phyloP scores from a whole-genome alignment of 2,329 filamentous ascomycete genomes.

The Graphium sp. region DNA sequence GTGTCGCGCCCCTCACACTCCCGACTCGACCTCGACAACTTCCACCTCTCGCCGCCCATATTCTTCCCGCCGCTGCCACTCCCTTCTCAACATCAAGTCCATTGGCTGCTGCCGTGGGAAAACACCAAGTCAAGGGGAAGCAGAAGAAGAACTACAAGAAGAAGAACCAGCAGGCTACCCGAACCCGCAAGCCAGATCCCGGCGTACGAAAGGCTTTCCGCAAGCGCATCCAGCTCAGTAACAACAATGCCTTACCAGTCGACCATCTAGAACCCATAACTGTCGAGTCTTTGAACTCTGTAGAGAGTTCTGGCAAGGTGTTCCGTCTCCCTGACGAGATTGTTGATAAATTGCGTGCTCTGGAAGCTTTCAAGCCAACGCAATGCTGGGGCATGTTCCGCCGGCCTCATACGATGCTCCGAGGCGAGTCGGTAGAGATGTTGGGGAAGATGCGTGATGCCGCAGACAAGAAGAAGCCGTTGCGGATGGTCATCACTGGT shows the following conservation, averaged over 20 bases:
- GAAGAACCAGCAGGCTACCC: conserved; percentile 20
- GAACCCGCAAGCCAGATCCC: conserved; percentile 45
- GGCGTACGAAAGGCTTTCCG: conserved; percentile 79
- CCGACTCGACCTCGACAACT: conserved; percentile 14
- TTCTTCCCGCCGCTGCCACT: conserved; percentile 16
- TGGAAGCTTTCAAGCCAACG: conserved; percentile 78
- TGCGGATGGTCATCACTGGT: conserved; percentile 56
- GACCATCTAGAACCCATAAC: conserved; percentile 46
- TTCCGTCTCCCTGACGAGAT: conserved; percentile 50
- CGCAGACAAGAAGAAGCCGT: conserved; percentile 29
- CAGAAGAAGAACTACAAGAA: conserved; percentile 35
- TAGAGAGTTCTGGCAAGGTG: conserved; percentile 45
- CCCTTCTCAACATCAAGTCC: conserved; percentile 21
- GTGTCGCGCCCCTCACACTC: conserved; percentile 14
- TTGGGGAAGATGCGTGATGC: conserved; percentile 44
- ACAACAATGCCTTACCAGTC: conserved; percentile 79
- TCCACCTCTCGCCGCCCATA: conserved; percentile 7
- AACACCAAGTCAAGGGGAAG: conserved; percentile 17
- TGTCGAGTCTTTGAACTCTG: conserved; percentile 32
- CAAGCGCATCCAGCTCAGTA: conserved; percentile 82
- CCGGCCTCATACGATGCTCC: conserved; percentile 61
- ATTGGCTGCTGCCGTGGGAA: conserved; percentile 11
- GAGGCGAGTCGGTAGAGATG: conserved; percentile 61
- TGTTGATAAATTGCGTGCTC: conserved; percentile 65
- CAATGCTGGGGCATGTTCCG: conserved; percentile 83